Evolutionary conservation across 768 basidiomycete genomes (phyloP).

Genomic region (Mycena vulgaris): DNA sequence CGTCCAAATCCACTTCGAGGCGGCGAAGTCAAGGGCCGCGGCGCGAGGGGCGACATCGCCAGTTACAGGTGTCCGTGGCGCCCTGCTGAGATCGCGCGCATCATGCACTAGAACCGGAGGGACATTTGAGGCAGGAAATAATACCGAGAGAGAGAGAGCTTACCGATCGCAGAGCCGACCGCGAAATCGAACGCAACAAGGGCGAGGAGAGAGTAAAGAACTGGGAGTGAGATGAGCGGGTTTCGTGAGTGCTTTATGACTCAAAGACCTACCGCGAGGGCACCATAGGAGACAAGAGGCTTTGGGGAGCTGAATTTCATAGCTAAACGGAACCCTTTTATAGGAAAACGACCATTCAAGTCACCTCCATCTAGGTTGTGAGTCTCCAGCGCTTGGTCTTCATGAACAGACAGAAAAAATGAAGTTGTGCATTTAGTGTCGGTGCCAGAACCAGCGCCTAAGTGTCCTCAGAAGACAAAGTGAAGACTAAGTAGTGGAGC

Average conservation of each 20-base stretch:
- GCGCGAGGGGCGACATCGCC: no score
- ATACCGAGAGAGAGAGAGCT: neutral
- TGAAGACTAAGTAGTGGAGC: neutral
- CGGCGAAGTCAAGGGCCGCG: constrained; percentile 25
- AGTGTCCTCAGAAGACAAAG: neutral
- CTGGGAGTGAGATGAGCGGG: constrained; percentile 5
- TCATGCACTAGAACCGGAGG: no score
- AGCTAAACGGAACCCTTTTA: neutral
- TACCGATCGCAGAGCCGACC: neutral
- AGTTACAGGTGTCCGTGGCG: no score
- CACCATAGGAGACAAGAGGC: constrained; percentile 1
- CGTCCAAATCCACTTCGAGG: constrained; percentile 52
- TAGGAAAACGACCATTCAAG: neutral
- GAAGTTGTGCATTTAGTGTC: neutral
- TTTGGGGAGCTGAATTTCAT: neutral
- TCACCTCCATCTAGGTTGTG: neutral
- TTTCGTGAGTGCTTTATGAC: neutral
- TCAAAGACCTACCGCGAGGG: constrained; percentile 20
- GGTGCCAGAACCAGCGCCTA: neutral
- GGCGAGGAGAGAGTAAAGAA: constrained; percentile 25
- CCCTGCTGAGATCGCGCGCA: no score
- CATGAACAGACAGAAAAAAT: neutral
- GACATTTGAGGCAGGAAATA: no score
- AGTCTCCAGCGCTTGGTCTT: neutral
- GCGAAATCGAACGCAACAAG: constrained; percentile 22